These are phyloP conservation scores for Nothophoma quercina DNA, from an alignment of 2,329 filamentous ascomycete genomes.

Conservation along the genomic window DNA sequence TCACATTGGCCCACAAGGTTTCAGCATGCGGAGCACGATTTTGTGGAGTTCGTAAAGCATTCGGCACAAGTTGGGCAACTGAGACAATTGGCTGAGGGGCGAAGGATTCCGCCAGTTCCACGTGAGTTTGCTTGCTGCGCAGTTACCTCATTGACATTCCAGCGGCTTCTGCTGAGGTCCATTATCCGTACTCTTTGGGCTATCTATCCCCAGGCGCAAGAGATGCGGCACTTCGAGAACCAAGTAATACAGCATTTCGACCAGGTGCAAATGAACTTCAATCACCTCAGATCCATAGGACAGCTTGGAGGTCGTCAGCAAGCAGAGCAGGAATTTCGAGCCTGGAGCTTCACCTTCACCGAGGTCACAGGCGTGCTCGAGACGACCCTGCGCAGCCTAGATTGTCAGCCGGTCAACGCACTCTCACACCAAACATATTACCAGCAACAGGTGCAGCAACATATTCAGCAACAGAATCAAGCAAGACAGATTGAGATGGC, in stretches of 20 bases:
- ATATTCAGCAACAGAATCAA: not conserved
- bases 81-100: constrained; percentile 26
- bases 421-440: not conserved
- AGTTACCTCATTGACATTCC: constrained; percentile 61
- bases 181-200: constrained; percentile 55
- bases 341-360: constrained; percentile 12
- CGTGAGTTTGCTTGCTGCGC: constrained; percentile 62
- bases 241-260: not conserved
- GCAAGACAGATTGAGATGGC: not conserved
- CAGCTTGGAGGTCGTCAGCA: not conserved
- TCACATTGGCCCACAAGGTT: constrained; percentile 35
- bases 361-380: constrained; percentile 7
- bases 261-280: not conserved
- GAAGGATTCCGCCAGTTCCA: constrained; percentile 62
- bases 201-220: not conserved
- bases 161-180: constrained; percentile 63
- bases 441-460: not conserved
- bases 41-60: constrained; percentile 54
- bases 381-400: not conserved
- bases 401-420: not conserved
- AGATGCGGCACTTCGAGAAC: constrained; percentile 14
- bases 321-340: constrained; percentile 7
- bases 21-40: constrained; percentile 42
- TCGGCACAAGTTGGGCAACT: constrained; percentile 24
- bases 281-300: not conserved